phyloP scores from a whole-genome alignment of 177 flowering plant genomes.

The Tripterygium wilfordii region DNA sequence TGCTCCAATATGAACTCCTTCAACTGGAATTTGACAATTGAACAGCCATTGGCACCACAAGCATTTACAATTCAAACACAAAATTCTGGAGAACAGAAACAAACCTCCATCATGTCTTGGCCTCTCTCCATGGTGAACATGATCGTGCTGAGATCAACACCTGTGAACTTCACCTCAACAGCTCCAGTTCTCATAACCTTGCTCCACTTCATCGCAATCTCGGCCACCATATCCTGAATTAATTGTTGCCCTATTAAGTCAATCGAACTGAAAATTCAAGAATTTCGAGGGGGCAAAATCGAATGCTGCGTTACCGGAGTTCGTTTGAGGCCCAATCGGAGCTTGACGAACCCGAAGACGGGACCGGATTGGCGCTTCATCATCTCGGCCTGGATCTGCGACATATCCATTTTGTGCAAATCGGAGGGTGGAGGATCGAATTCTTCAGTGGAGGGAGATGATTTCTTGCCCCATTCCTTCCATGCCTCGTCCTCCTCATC shows the following conservation, averaged over 20 bases:
- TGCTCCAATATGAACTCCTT: slow-evolving; percentile 73
- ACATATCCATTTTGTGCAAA: slow-evolving; percentile 29
- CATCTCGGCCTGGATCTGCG: slow-evolving; percentile 57
- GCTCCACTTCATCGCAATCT: slow-evolving; percentile 80
- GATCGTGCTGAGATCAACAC: slow-evolving; percentile 64
- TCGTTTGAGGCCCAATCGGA: slow-evolving; percentile 55
- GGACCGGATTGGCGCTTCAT: slow-evolving; percentile 62
- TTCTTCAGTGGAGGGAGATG: slow-evolving; percentile 13
- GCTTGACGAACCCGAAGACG: slow-evolving; percentile 75
- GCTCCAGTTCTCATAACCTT: slow-evolving; percentile 65
- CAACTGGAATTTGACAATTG: slow-evolving; percentile 32
- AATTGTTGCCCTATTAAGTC: too few relatives aligned
- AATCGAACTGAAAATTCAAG: too few relatives aligned
- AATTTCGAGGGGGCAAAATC: too few relatives aligned
- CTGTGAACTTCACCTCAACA: slow-evolving; percentile 61
- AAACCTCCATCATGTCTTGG: slow-evolving; percentile 38
- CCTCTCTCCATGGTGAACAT: slow-evolving; percentile 79
- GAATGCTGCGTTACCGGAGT: slow-evolving; percentile 48
- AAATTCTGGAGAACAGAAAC: not conserved
- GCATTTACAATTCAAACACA: not conserved
- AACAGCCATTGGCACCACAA: not conserved
- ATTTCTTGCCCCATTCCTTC: slow-evolving; percentile 75
- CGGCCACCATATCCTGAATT: slow-evolving; percentile 65
- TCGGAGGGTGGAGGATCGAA: slow-evolving; percentile 60
- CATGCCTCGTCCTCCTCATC: slow-evolving; percentile 89